Evolutionary conservation across 2,329 filamentous ascomycete species (phyloP).

Genomic region (Aspergillus fischeri): DNA sequence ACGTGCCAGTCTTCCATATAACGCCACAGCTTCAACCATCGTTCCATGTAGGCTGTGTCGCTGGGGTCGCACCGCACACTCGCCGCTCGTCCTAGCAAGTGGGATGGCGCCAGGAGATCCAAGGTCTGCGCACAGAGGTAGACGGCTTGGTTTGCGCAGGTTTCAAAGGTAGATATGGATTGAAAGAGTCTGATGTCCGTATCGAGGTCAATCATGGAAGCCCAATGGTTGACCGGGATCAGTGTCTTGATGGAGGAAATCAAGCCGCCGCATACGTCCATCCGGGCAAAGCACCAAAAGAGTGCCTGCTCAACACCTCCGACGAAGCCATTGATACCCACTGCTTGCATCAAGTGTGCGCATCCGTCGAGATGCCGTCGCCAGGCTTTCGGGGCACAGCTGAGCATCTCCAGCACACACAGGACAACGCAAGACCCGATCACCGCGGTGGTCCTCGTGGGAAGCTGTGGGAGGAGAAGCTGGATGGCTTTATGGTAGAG

Average conservation of each 20-base stretch:
- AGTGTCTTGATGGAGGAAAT: constrained; percentile 51
- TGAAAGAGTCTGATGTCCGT: background rate
- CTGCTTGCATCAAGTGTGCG: constrained; percentile 48
- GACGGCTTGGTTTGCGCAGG: no score
- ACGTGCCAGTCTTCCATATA: no score
- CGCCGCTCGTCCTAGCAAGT: no score
- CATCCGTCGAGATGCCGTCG: constrained; percentile 51
- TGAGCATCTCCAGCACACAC: constrained; percentile 52
- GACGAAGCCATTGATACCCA: constrained; percentile 49
- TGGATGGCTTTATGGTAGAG: constrained; percentile 53
- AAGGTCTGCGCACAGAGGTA: no score
- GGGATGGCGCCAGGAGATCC: no score
- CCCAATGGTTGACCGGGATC: constrained; percentile 48
- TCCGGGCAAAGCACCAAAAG: constrained; percentile 54
- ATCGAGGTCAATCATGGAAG: constrained; percentile 21
- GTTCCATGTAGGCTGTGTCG: no score
- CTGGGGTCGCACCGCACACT: no score
- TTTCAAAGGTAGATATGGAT: no score
- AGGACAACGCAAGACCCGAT: constrained; percentile 45
- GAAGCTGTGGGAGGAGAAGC: constrained; percentile 44
- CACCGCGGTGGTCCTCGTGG: constrained; percentile 26
- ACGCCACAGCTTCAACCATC: no score
- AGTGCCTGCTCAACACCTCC: constrained; percentile 49
- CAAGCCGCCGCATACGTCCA: constrained; percentile 53
- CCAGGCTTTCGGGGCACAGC: constrained; percentile 48